Conservation (phyloP, 805 yeast genomes). For the Schwanniomyces pseudopolymorphus region DNA sequence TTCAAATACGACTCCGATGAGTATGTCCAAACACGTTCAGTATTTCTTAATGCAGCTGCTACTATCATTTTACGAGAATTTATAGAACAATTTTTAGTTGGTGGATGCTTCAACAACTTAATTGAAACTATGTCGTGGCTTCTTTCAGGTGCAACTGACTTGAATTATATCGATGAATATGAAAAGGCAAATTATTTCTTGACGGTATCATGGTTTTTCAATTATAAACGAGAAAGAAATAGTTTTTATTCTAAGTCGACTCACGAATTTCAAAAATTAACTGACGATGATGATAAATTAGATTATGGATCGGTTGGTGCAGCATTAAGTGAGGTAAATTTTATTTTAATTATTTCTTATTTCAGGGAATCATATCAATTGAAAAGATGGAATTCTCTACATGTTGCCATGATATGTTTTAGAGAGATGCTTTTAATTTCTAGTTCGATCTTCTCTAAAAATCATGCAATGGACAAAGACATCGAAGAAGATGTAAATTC, state of each 20-base stretch:
- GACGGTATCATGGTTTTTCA: conserved; percentile 73
- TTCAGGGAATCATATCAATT: conserved; percentile 43
- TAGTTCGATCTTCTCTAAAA: conserved; percentile 38
- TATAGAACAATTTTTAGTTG: conserved; percentile 53
- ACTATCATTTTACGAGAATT: conserved; percentile 44
- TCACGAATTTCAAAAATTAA: conserved; percentile 7
- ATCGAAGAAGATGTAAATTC: conserved; percentile 47
- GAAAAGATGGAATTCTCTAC: conserved; percentile 59
- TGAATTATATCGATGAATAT: conserved; percentile 29
- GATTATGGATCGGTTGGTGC: conserved; percentile 50
- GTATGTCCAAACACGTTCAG: conserved; percentile 22
- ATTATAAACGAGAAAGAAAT: conserved; percentile 51
- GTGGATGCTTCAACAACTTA: conserved; percentile 73
- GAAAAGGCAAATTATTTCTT: conserved; percentile 51
- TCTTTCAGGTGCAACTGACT: conserved; percentile 27
- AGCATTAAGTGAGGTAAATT: conserved; percentile 60
- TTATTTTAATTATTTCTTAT: conserved; percentile 50
- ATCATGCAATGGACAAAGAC: conserved; percentile 24
- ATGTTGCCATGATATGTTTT: conserved; percentile 68
- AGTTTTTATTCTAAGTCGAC: conserved; percentile 6
- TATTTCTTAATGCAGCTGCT: conserved; percentile 29
- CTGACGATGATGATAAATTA: conserved; percentile 24
- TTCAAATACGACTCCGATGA: conserved; percentile 44
- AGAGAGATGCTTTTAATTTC: conserved; percentile 57
- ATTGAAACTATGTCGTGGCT: conserved; percentile 50